These are phyloP conservation scores for Trichophyton simii DNA, from an alignment of 2,329 filamentous ascomycete genomes.

Conservation along the genomic window DNA sequence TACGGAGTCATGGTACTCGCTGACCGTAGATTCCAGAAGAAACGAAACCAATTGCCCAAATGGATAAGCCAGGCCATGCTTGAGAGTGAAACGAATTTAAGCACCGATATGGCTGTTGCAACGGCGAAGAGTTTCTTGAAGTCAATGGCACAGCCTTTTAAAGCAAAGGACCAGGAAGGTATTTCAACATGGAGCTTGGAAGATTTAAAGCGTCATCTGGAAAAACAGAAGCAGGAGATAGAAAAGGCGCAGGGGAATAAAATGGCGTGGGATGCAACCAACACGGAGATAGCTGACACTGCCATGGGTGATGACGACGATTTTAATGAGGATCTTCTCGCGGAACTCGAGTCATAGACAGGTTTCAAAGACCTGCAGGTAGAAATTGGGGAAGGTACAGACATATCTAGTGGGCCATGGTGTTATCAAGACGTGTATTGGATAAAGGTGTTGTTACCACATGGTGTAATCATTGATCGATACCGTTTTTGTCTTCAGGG, in stretches of 20 bases:
- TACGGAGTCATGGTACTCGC: constrained; percentile 99
- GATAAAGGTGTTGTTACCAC: not conserved
- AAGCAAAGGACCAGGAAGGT: constrained; percentile 70
- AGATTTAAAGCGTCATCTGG: constrained; percentile 58
- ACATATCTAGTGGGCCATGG: not conserved
- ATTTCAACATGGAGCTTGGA: constrained; percentile 81
- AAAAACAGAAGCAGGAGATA: constrained; percentile 58
- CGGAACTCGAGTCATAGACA: constrained; percentile 11
- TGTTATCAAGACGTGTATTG: not conserved
- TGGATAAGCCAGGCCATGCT: constrained; percentile 88
- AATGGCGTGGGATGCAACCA: constrained; percentile 9
- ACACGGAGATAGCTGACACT: not conserved
- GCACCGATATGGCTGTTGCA: constrained; percentile 88
- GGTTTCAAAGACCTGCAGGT: not conserved
- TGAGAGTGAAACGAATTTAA: constrained; percentile 77
- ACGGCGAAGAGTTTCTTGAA: constrained; percentile 79
- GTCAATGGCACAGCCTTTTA: constrained; percentile 85
- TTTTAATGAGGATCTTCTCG: constrained; percentile 34
- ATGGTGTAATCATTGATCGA: not conserved
- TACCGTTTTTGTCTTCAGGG: too few species aligned
- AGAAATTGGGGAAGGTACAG: not conserved
- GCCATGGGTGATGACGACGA: constrained; percentile 21
- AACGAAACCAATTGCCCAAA: constrained; percentile 78
- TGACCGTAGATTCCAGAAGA: constrained; percentile 85
- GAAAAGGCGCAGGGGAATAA: constrained; percentile 54